A percentile compares a stretch with the other conserved stretches of the same genome.
Evolutionary conservation across 331 rosid species (phyloP).

Genomic region (Ulmus americana): DNA sequence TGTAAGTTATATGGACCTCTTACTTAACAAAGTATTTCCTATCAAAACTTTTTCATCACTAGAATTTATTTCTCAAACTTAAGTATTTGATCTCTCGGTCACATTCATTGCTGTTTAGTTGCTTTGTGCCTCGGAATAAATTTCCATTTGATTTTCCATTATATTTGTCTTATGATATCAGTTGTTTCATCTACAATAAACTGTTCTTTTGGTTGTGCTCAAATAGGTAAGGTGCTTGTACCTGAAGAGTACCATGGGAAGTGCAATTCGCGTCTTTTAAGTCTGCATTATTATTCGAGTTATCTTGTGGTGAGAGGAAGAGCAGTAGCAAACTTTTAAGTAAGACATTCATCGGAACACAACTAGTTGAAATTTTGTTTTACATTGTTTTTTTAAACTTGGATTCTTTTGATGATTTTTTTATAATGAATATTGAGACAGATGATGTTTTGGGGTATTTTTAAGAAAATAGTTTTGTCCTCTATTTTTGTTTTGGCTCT

Average conservation of each 20-base stretch:
- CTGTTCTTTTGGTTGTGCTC: constrained; percentile 13
- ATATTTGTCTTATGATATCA: neutral
- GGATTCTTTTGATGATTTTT: constrained; percentile 4
- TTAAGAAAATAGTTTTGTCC: neutral
- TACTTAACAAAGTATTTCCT: neutral
- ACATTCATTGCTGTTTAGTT: too few species aligned
- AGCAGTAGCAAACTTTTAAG: neutral
- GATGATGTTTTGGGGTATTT: constrained; percentile 5
- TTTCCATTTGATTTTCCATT: neutral
- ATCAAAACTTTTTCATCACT: too few species aligned
- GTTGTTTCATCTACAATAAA: neutral
- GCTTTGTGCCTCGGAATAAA: too few species aligned
- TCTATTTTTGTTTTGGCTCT: neutral
- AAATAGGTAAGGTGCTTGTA: constrained; percentile 64
- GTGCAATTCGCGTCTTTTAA: constrained; percentile 46
- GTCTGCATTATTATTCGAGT: neutral
- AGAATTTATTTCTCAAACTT: too few species aligned
- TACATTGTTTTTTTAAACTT: too few species aligned
- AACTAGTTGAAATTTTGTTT: constrained; percentile 11
- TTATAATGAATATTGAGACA: neutral
- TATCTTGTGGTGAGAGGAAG: neutral
- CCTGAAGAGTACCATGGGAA: constrained; percentile 74
- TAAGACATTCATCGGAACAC: constrained; percentile 3
- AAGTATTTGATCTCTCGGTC: too few species aligned
- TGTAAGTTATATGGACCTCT: constrained; percentile 34